Base-by-base conservation (phyloP, 805 yeast genomes). In the Wickerhamomyces chaumierensis region DNA sequence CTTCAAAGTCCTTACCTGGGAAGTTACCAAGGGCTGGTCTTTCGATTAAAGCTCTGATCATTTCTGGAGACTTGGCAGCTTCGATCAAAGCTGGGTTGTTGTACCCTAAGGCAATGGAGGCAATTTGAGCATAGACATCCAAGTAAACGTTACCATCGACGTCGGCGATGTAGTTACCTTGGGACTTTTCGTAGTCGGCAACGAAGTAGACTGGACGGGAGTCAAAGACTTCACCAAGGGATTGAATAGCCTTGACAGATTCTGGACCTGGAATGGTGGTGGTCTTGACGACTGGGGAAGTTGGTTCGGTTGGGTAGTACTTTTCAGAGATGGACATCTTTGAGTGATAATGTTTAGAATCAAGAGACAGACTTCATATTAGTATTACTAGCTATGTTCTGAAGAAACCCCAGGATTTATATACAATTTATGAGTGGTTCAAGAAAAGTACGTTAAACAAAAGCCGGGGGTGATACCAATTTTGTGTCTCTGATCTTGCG, bases 21-120 rank as follows among this genome's bases (percentile, higher is more conserved):
- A 81, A 82, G 63, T 78, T 79, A 52, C 90, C 92, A 43, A 81
- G 62, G 17, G 94, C 94, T 33, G 94, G 94, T 59, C 94, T 73
- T 65, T 83, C 81, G 46, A 82, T 77, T 39, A 84, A 60, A 18
- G 90, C 85, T 56, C 75, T 71, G 44, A 77, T 61, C 82, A 79
- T 78, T 51, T 71, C 78, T 42, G 73, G 80, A 29, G 84, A 71
- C 55, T 68, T 68, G 37, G 92, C 90, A 37, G 75, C 75, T 61
- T 75, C 73, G 38, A 72, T 65, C 47, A 83, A 66, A 33, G 73
- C 79, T 17, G 94, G 94, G 66, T 83, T 80, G 68, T 84, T 83
- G 73, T 83, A 83, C 36, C 94, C 94, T 43, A 83, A 68, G 15
- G 92, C 80, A 48, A 83, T 82, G 13, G 94, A 83, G 12, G 94